phyloP scores from a whole-genome alignment of 768 basidiomycete genomes.

The Suillus hirtellus region DNA sequence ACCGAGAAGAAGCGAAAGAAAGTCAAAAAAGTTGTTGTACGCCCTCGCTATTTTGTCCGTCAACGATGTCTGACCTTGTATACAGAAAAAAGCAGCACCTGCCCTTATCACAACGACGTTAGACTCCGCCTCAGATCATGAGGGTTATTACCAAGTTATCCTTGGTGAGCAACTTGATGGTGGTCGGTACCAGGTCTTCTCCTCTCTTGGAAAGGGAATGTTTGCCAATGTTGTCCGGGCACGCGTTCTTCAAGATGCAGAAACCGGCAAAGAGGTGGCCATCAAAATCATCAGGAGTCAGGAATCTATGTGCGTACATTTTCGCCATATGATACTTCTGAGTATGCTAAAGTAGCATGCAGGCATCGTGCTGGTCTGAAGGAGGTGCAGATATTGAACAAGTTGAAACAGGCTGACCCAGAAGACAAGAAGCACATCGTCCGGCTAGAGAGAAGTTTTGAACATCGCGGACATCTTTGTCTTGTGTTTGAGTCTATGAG shows the following conservation, averaged over 20 bases:
- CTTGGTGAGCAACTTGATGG: slow-evolving; percentile 93
- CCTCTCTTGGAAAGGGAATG: slow-evolving; percentile 97
- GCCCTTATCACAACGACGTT: slow-evolving; percentile 74
- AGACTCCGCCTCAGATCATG: slow-evolving; percentile 90
- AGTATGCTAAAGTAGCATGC: slow-evolving; percentile 9
- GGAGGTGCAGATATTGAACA: slow-evolving; percentile 86
- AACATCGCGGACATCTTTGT: slow-evolving; percentile 95
- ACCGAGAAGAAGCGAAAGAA: slow-evolving; percentile 56
- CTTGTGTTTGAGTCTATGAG: slow-evolving; percentile 94
- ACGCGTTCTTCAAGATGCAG: slow-evolving; percentile 69
- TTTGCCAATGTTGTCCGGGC: slow-evolving; percentile 96
- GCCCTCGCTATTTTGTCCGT: slow-evolving; percentile 19
- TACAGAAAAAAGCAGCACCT: slow-evolving; percentile 52
- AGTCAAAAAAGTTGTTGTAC: slow-evolving; percentile 56
- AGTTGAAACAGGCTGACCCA: slow-evolving; percentile 84
- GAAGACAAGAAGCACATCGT: slow-evolving; percentile 97
- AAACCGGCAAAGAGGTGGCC: slow-evolving; percentile 76
- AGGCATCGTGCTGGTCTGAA: slow-evolving; percentile 97
- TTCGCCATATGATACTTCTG: slow-evolving; percentile 9
- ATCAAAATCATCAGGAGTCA: slow-evolving; percentile 97
- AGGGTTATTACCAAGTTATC: slow-evolving; percentile 94
- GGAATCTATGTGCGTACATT: slow-evolving; percentile 83
- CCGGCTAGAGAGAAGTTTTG: slow-evolving; percentile 91
- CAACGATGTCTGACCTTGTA: slow-evolving; percentile 12
- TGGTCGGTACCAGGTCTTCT: slow-evolving; percentile 92